A percentile compares a stretch with the other conserved stretches of the same genome.
These are phyloP conservation scores for Claviceps quebecensis DNA, from an alignment of 2,329 filamentous ascomycete genomes.

Conservation along the genomic window DNA sequence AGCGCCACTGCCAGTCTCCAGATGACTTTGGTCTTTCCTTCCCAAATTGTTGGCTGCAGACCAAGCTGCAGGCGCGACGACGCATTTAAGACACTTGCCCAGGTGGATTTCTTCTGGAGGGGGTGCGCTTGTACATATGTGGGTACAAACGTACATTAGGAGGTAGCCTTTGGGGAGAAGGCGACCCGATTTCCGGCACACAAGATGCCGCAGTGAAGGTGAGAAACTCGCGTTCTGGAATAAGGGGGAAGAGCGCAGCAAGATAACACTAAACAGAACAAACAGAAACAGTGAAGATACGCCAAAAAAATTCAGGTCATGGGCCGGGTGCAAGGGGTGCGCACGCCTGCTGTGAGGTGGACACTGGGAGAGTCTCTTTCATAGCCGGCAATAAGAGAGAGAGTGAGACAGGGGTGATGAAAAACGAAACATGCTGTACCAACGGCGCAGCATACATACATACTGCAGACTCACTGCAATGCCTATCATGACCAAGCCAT, in stretches of 20 bases:
- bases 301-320: constrained; percentile 5
- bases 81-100: neutral
- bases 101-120: neutral
- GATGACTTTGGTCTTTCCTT: neutral
- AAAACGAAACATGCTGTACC: neutral
- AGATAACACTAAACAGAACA: neutral
- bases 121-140: neutral
- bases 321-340: constrained; percentile 7
- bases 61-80: constrained; percentile 1
- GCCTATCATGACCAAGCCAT: neutral
- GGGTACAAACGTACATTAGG: neutral
- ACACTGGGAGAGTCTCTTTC: constrained; percentile 1
- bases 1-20: neutral
- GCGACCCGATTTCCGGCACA: neutral
- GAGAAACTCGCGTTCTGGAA: neutral
- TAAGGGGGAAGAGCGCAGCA: neutral
- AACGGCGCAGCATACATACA: neutral
- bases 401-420: neutral
- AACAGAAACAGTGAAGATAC: neutral
- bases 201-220: neutral
- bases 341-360: constrained; percentile 6
- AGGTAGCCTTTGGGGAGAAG: neutral
- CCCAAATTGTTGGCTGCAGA: neutral
- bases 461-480: neutral
- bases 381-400: neutral